phyloP scores from a whole-genome alignment of 2,329 filamentous ascomycete species.

The Colletotrichum graminicola region DNA sequence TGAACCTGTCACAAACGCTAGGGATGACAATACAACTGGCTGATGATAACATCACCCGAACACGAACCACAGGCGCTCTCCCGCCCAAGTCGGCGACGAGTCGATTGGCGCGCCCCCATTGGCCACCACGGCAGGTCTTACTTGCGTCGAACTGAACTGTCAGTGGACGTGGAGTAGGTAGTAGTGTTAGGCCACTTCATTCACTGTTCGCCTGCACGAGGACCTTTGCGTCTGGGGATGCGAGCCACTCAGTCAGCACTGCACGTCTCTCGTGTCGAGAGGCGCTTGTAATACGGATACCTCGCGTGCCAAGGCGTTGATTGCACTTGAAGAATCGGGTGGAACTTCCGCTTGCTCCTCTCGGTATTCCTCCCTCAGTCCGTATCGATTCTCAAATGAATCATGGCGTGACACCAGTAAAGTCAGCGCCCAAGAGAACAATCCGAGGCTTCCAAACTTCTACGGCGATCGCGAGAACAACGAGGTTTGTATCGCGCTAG shows the following conservation, averaged over 20 bases:
- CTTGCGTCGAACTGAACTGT: constrained; percentile 14
- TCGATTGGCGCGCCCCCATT: constrained; percentile 20
- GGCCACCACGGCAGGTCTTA: constrained; percentile 10
- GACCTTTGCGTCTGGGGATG: constrained; percentile 8
- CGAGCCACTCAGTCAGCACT: constrained; percentile 15
- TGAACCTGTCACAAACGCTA: constrained; percentile 13
- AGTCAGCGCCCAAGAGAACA: neutral
- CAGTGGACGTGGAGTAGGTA: constrained; percentile 10
- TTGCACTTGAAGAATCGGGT: constrained; percentile 21
- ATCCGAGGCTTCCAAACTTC: neutral
- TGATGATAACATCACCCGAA: constrained; percentile 27
- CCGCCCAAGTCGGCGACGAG: neutral
- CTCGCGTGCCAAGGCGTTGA: neutral
- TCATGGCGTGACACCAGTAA: constrained; percentile 19
- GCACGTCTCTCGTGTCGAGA: neutral
- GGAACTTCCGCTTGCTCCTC: constrained; percentile 4
- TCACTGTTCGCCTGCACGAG: constrained; percentile 24
- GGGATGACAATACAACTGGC: constrained; percentile 1
- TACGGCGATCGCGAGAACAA: constrained; percentile 12
- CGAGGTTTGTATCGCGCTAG: neutral
- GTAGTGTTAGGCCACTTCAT: neutral
- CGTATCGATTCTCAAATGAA: constrained; percentile 28
- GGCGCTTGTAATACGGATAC: neutral
- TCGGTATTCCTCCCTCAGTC: neutral
- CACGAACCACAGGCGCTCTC: constrained; percentile 20